Base-by-base conservation (phyloP, 179 eudicot genomes). In the Kewa caespitosa region DNA sequence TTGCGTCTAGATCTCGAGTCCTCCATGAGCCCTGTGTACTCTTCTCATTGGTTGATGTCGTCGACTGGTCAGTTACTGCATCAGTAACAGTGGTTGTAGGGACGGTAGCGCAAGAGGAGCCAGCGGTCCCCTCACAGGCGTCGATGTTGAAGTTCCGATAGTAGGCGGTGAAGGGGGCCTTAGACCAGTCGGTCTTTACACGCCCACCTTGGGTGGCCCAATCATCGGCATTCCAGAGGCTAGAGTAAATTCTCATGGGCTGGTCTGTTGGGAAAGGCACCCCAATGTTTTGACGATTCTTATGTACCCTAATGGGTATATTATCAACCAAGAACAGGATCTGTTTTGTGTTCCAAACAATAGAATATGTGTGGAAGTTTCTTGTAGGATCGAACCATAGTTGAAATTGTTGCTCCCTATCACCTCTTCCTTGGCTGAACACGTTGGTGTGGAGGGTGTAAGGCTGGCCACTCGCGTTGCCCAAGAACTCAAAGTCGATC, bases 201-300 rank as follows among this genome's bases (percentile, higher is more conserved):
- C 79, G 76, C 10, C 85, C 84, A 1, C 84, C 84, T 57, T 81
- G 84, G 18, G 84, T 81, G 34, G 84, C 84, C 84, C 84, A 81
- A 63, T 81, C 84, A 27, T 81, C 84, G 0, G 84, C 84, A 13
- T 81, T 55, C 84, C 84, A 81, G 20, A 81, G 74, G 81, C 84
- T 81, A 2, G 84, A 81, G 76, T 81, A 81, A 42, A 78, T 38
- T 59, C 72, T 69, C 84, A 78, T 81, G 9, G 84, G 63, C 50
- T 78, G 81, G 69, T 32, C 62, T 69, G 78, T 78, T 37, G 85
- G 85, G 77, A 78, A 82, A 2, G 79, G 67, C 25, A 82, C 64
- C 60, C 79, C 85, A 30, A 69, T 70, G 5, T 64, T 54, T 31
- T 82, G 76, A 73, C 74, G 18, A 77, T 82, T 82, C 60, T 32